Evolutionary conservation across 768 basidiomycete genomes (phyloP).

Genomic region (Russula sp.): DNA sequence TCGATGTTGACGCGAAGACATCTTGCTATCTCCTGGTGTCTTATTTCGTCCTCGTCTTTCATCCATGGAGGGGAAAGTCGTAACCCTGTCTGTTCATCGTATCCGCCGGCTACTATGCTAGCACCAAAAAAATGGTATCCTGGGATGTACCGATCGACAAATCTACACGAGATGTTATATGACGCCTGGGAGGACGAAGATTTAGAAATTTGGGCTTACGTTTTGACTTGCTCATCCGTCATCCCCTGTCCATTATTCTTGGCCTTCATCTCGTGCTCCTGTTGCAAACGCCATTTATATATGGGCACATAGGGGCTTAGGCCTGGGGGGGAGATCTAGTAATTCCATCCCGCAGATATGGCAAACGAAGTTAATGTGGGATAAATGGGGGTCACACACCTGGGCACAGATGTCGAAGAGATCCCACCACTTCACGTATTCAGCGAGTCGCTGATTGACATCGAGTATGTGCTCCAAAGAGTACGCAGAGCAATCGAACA

Average conservation of each 20-base stretch:
- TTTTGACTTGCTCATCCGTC: constrained; percentile 72
- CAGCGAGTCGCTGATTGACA: constrained; percentile 55
- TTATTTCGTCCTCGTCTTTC: constrained; percentile 31
- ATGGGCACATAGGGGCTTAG: constrained; percentile 45
- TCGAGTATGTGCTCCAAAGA: constrained; percentile 50
- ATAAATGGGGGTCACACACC: constrained; percentile 37
- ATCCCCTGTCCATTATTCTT: constrained; percentile 83
- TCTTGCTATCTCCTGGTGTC: background rate
- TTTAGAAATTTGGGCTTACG: constrained; percentile 27
- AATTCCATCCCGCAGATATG: background rate
- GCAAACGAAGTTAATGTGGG: background rate
- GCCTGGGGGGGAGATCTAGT: constrained; percentile 37
- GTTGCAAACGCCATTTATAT: constrained; percentile 85
- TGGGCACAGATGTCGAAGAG: constrained; percentile 71
- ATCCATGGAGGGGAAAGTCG: constrained; percentile 38
- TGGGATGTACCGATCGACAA: constrained; percentile 91
- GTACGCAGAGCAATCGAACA: constrained; percentile 34
- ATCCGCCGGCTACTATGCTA: constrained; percentile 39
- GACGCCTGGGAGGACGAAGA: background rate
- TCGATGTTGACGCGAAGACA: constrained; percentile 48
- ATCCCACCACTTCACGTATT: constrained; percentile 64
- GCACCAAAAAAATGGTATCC: constrained; percentile 85
- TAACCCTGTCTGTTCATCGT: constrained; percentile 19
- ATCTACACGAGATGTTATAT: constrained; percentile 38
- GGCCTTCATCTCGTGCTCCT: constrained; percentile 86